Evolutionary conservation across 2,329 filamentous ascomycete species (phyloP), one percentile per base, ranked within the genome.

Genomic region (Neospermospora avenae): DNA sequence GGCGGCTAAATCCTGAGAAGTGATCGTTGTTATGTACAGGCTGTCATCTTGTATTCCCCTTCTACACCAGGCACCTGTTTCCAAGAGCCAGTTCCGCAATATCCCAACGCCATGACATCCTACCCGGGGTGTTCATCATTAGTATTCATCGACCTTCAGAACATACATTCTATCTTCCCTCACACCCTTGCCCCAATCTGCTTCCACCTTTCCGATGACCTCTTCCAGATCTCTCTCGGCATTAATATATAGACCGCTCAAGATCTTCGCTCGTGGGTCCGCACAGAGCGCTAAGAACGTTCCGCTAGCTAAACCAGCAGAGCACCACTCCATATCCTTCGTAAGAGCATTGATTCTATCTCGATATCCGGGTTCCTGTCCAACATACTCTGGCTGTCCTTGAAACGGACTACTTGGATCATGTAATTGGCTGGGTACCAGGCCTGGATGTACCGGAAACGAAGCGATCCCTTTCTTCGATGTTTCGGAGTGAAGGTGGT

Each of bases 191-290:
- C 57, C 62, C 52, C 55, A 39, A 49, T 65, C 60, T 13, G 31
- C 57, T 55, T 67, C 63, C 28, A 67, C 51, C 16, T 39, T 56
- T 34, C 16, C 37, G 22, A 67, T 54, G 22, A 65, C 20, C 62
- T 65, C 63, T 20, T 74, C 76, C 1, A 80, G 28, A 56, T 68
- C 65, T 45, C 63, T 49, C 45, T 65, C 65, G 7, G 65, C 63
- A 58, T 65, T 65, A 16, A 68, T 48, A 55, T 62, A 68, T 28
- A 64, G 31, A 14, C 66, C 65, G 44, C 65, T 68, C 46, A 67
- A 41, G 3, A 62, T 53, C 46, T 55, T 54, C 28, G 59, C 58
- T 51, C 65, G 46, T 11, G 58, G 55, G 28, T 68, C 66, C 10
- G 60, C 63, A 60, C 61, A 64, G 20, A 68, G 57, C 7, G 65